phyloP scores from a whole-genome alignment of 129 eudicot species.

The Dittrichia graveolens region DNA sequence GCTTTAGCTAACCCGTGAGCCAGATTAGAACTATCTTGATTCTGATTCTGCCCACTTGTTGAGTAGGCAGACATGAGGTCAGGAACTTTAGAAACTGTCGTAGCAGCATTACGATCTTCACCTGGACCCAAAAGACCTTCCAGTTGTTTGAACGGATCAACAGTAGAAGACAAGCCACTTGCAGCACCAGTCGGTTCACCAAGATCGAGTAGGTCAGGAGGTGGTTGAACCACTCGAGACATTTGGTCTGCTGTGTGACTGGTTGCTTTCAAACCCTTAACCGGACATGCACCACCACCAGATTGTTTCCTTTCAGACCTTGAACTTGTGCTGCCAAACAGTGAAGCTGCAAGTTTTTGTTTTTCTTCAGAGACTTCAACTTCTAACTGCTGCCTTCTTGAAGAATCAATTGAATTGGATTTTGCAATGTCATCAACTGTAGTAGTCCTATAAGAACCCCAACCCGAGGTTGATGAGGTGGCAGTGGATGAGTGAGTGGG shows the following conservation, averaged over 20 bases:
- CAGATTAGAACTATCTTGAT: not conserved
- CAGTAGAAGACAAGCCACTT: conserved; percentile 30
- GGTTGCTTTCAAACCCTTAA: conserved; percentile 51
- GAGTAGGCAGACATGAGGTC: conserved; percentile 68
- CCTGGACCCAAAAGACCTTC: conserved; percentile 79
- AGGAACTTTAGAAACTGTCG: conserved; percentile 44
- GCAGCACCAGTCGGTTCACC: conserved; percentile 54
- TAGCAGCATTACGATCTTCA: conserved; percentile 42
- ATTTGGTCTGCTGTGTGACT: conserved; percentile 41
- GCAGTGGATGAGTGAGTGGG: conserved; percentile 65
- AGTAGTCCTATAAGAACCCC: conserved; percentile 41
- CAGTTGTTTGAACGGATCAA: conserved; percentile 84
- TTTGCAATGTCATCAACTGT: conserved; percentile 43
- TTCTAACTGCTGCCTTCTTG: conserved; percentile 34
- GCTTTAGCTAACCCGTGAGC: too few relatives aligned
- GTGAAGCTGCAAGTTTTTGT: conserved; percentile 86
- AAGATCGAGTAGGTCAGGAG: conserved; percentile 85
- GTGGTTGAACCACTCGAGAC: conserved; percentile 41
- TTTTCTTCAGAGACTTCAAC: conserved; percentile 76
- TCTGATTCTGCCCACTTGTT: conserved; percentile 36
- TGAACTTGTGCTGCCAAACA: conserved; percentile 70
- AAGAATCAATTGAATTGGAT: conserved; percentile 41
- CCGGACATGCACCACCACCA: conserved; percentile 44
- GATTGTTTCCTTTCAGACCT: conserved; percentile 62
- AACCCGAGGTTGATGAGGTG: conserved; percentile 57